Base-by-base conservation (phyloP, 257 asterid species). In the Euphrasia confusa region DNA sequence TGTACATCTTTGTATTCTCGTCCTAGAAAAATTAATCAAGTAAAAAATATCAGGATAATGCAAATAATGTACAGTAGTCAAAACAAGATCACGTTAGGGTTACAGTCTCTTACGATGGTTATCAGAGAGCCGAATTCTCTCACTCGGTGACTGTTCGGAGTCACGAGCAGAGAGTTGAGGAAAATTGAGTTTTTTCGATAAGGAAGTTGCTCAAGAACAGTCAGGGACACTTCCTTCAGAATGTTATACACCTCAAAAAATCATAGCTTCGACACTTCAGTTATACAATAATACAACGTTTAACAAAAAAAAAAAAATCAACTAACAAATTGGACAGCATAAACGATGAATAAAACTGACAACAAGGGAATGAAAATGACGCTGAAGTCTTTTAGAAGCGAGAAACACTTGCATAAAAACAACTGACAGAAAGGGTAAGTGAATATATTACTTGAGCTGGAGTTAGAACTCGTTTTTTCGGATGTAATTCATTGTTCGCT, bases 111-210 rank as follows among this genome's bases (percentile, higher is more conserved):
- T 79, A 93, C 99, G 45, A 74, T 69, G 50, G 79, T 68, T 62
- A 93, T 85, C 72, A 78, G 84, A 63, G 69, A 84, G 67, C 94
- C 94, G 53, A 85, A 85, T 76, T 93, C 99, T 63, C 90, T 83
- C 67, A 93, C 85, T 6, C 99, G 95, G 60, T 85, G 87, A 71
- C 86, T 73, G 73, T 93, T 93, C 42, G 99, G 99, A 60, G 97
- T 87, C 74, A 93, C 86, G 21, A 93, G 89, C 73, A 88, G 59
- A 66, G 75, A 69, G 77, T 83, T 82, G 42, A 87, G 83, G 67
- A 93, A 87, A 70, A 89, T 81, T 11, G 78, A 71, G 56, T 68
- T 83, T 66, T 80, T 89, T 75, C 81, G 63, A 72, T 63, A 82
- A 67, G 78, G 69, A 64, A 74, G 60, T 55, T 69, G 67, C 70